Conservation (phyloP, 2,329 filamentous ascomycete species). For the Fonsecaea pedrosoi region DNA sequence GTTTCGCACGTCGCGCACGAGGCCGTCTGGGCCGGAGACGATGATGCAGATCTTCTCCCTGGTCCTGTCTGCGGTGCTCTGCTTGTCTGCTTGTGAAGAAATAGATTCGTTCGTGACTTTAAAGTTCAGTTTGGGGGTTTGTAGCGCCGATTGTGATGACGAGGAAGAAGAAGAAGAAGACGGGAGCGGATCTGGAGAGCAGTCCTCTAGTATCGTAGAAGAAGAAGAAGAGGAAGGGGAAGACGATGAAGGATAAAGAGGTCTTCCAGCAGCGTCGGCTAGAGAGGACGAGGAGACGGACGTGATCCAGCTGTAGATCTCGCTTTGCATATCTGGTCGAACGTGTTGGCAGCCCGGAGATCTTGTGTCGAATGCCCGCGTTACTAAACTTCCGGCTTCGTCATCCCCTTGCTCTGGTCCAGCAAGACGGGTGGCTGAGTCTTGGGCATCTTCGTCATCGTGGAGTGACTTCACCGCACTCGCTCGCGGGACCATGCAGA, state of each 20-base stretch:
- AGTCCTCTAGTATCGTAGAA: slow-evolving; percentile 9
- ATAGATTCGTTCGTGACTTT: not conserved
- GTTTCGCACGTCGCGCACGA: slow-evolving; percentile 68
- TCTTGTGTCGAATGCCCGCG: slow-evolving; percentile 36
- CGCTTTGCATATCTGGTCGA: slow-evolving; percentile 37
- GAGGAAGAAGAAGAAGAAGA: not conserved
- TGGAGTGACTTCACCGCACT: slow-evolving; percentile 5
- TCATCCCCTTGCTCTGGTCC: slow-evolving; percentile 9
- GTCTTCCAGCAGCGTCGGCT: slow-evolving; percentile 24
- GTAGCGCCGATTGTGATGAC: slow-evolving; percentile 19
- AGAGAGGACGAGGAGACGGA: slow-evolving; percentile 61
- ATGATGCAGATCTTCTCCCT: slow-evolving; percentile 56
- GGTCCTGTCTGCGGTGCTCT: not conserved
- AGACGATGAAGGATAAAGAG: slow-evolving; percentile 48
- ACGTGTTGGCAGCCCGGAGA: slow-evolving; percentile 24
- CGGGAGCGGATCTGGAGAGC: not conserved
- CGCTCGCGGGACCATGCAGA: slow-evolving; percentile 33
- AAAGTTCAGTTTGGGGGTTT: not conserved
- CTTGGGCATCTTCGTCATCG: not conserved
- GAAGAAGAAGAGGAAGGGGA: slow-evolving; percentile 28
- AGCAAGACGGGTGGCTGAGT: not conserved
- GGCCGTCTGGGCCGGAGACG: slow-evolving; percentile 67
- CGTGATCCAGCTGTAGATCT: slow-evolving; percentile 38
- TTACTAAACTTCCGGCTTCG: slow-evolving; percentile 32
- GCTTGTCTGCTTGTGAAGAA: not conserved